These are phyloP conservation scores for Paecilomyces fulvus DNA, from an alignment of 2,329 filamentous ascomycete species.

Conservation along the genomic window DNA sequence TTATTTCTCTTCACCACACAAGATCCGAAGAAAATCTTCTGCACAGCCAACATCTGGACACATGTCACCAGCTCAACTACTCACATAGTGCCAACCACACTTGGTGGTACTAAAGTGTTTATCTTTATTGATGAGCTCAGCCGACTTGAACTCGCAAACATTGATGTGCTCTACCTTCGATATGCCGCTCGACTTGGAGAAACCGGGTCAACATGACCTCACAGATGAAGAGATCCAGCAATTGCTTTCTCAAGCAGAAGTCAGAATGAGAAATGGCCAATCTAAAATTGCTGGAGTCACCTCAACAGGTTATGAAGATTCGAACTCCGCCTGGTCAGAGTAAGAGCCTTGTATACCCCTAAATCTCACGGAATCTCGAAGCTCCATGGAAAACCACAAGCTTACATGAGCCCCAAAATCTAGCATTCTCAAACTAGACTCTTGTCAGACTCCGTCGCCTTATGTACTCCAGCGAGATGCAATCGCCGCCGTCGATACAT, in stretches of 20 bases:
- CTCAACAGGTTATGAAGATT: slow-evolving; percentile 4
- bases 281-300: slow-evolving; percentile 11
- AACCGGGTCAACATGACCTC: slow-evolving; percentile 25
- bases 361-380: neutral
- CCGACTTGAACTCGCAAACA: neutral
- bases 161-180: neutral
- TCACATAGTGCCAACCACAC: neutral
- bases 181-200: neutral
- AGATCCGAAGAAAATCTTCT: neutral
- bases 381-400: neutral
- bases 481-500: slow-evolving; percentile 45
- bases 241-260: slow-evolving; percentile 56
- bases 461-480: slow-evolving; percentile 47
- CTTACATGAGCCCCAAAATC: neutral
- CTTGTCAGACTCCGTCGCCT: slow-evolving; percentile 40
- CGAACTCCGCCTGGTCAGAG: neutral
- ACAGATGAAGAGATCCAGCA: slow-evolving; percentile 56
- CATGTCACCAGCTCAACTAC: neutral
- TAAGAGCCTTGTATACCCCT: neutral
- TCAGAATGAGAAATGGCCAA: slow-evolving; percentile 39
- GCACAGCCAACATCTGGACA: neutral
- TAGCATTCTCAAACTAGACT: slow-evolving; percentile 45
- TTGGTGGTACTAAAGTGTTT: neutral
- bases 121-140: neutral
- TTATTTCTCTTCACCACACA: neutral